Conservation (phyloP, 768 basidiomycete species). For the Pleurotus sapidus region DNA sequence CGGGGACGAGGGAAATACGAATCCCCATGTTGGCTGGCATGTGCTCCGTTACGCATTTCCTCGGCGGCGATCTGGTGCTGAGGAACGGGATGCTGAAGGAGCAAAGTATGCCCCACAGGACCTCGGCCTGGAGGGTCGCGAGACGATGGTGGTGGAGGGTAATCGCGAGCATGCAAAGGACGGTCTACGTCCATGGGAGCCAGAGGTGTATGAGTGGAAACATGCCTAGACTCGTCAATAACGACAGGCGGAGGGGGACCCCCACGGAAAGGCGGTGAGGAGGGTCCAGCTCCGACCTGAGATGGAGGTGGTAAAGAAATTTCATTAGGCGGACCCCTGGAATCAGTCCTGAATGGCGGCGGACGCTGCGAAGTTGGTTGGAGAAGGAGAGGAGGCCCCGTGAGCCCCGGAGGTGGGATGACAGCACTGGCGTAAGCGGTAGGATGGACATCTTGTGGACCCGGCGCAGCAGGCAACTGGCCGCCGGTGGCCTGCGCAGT, state of each 20-base stretch:
- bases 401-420: constrained; percentile 65
- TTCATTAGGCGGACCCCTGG: constrained; percentile 57
- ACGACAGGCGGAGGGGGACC: constrained; percentile 82
- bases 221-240: constrained; percentile 71
- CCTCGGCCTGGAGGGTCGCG: constrained; percentile 47
- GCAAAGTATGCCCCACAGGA: constrained; percentile 50
- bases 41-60: constrained; percentile 43
- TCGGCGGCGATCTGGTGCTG: constrained; percentile 54
- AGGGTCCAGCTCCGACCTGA: constrained; percentile 40
- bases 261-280: constrained; percentile 76
- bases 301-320: constrained; percentile 63
- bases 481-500: constrained; percentile 76
- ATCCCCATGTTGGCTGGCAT: constrained; percentile 48
- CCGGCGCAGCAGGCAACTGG: constrained; percentile 81
- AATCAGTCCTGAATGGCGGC: constrained; percentile 63
- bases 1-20: constrained; percentile 46
- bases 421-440: constrained; percentile 86
- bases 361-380: constrained; percentile 45
- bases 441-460: constrained; percentile 94
- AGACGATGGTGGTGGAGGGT: constrained; percentile 37
- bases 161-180: constrained; percentile 53
- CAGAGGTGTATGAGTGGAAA: constrained; percentile 63
- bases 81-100: constrained; percentile 69
- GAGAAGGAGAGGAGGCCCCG: constrained; percentile 64
- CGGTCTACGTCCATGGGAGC: constrained; percentile 80